These are phyloP conservation scores for Kodamaea arcana DNA, from an alignment of 1,139 yeast species.

Conservation along the genomic window DNA sequence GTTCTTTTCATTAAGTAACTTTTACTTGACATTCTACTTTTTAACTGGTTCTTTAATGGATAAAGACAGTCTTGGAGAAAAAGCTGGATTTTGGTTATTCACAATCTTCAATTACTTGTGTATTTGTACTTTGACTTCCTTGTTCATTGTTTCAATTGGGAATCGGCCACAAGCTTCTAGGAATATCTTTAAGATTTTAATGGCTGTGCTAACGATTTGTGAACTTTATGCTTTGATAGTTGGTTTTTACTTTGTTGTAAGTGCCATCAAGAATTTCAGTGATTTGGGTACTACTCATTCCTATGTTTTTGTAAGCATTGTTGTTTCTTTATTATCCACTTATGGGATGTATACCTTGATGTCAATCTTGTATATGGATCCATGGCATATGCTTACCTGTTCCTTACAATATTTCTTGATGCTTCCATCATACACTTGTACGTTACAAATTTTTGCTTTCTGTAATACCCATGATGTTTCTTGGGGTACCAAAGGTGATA, in stretches of 20 bases:
- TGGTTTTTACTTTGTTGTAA: constrained; percentile 74
- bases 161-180: constrained; percentile 90
- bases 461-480: constrained; percentile 96
- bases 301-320: constrained; percentile 66
- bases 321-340: constrained; percentile 84
- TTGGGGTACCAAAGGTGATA: constrained; percentile 97
- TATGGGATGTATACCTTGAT: constrained; percentile 82
- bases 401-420: constrained; percentile 80
- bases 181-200: constrained; percentile 64
- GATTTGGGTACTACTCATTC: constrained; percentile 29
- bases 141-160: constrained; percentile 90
- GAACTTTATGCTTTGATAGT: constrained; percentile 78
- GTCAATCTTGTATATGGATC: constrained; percentile 80
- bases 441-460: constrained; percentile 88
- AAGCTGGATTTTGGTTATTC: constrained; percentile 76
- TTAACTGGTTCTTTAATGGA: constrained; percentile 79
- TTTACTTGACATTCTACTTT: constrained; percentile 86
- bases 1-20: constrained; percentile 86
- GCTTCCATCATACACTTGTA: constrained; percentile 88
- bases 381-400: constrained; percentile 90
- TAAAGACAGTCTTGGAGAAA: constrained; percentile 50
- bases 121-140: constrained; percentile 74
- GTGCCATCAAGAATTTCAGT: constrained; percentile 39
- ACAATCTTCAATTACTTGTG: constrained; percentile 81
- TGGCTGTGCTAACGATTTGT: constrained; percentile 69